Base-by-base conservation (phyloP, 306 rosid species). In the Castanea sativa region DNA sequence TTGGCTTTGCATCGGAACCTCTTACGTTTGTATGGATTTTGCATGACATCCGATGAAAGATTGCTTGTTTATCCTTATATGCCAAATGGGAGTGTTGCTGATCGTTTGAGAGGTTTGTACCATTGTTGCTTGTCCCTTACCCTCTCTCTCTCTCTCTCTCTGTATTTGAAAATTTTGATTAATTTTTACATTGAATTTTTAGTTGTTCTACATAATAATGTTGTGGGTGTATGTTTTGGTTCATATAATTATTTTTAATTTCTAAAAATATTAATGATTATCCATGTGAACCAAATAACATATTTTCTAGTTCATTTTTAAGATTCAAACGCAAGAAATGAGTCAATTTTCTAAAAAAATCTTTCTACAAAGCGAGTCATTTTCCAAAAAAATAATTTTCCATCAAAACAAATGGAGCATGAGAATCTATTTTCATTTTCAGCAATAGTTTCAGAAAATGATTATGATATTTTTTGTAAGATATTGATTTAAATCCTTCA, bases 41-140 rank as follows among this genome's bases (percentile, higher is more conserved):
- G 98, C 84, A 86, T 93, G 97, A 95, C 93, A 19, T 60, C 96
- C 0, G 85, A 93, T 19, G 99, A 93, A 90, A 93, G 99, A 86
- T 75, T 95, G 73, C 99, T 95, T 78, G 89, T 95, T 67, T 95
- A 95, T 87, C 99, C 98, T 20, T 91, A 83, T 80, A 95, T 95
- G 99, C 89, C 91, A 5, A 95, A 95, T 82, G 99, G 97, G 63
- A 93, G 99, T 67, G 99, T 93, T 76, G 98, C 99, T 15, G 98
- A 95, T 81, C 92, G 97, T 81, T 85, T 95, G 85, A 91, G 97
- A 91, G 99, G 99, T 93, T 80, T 58, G 99, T 91, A 85, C 75
- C 64, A 3, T 71, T 21, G 61, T 45, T 30, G 13, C 78, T 75
- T 41, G 51, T 60, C 19, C 21, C 1, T 3, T 57, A 56, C 21